phyloP scores from a whole-genome alignment of 768 basidiomycete species.

The Boletus patriciae region DNA sequence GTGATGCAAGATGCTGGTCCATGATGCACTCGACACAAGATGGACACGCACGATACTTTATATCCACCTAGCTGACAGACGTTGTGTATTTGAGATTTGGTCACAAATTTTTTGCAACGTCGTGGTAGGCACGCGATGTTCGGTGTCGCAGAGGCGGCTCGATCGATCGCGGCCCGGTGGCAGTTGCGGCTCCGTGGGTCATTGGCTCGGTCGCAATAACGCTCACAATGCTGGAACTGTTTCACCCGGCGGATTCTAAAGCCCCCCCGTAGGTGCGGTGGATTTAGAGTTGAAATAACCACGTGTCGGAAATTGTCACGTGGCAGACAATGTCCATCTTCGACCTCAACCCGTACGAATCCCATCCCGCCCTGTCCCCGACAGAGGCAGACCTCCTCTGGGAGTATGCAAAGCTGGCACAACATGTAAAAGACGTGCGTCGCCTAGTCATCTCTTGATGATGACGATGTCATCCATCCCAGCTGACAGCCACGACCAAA shows the following conservation, averaged over 20 bases:
- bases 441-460: not conserved
- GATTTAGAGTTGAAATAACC: not conserved
- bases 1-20: not conserved
- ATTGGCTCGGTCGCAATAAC: too few relatives aligned
- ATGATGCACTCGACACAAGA: not conserved
- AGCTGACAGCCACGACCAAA: constrained; percentile 72
- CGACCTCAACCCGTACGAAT: constrained; percentile 68
- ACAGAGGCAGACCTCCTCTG: constrained; percentile 82
- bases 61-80: not conserved
- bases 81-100: too few relatives aligned
- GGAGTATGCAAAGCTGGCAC: constrained; percentile 89
- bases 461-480: not conserved
- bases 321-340: constrained; percentile 29
- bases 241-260: too few relatives aligned
- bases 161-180: too few relatives aligned
- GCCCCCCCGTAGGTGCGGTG: too few relatives aligned
- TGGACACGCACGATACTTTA: not conserved
- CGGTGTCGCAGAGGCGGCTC: too few relatives aligned
- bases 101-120: too few relatives aligned
- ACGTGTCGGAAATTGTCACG: not conserved
- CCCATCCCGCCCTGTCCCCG: constrained; percentile 61
- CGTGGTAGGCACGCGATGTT: too few relatives aligned
- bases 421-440: constrained; percentile 75
- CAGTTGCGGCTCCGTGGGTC: too few relatives aligned
- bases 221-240: too few relatives aligned